These are phyloP conservation scores for Pseudocercospora eumusae DNA, from an alignment of 2,329 filamentous ascomycete species.

Conservation along the genomic window DNA sequence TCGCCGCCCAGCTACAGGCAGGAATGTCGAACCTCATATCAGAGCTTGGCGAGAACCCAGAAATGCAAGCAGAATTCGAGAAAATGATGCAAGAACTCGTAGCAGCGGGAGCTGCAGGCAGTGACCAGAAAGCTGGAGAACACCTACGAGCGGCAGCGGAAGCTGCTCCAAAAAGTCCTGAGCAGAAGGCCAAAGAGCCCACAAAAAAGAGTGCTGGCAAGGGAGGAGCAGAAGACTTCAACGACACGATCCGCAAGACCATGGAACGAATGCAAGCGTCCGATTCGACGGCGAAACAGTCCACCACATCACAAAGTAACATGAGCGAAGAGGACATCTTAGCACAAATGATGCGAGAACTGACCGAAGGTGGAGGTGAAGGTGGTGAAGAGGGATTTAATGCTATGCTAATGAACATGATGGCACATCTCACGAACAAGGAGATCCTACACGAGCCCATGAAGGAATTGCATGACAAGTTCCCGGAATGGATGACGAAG, in stretches of 20 bases:
- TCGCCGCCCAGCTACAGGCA: slow-evolving; percentile 81
- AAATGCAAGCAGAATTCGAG: slow-evolving; percentile 78
- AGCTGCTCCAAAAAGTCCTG: slow-evolving; percentile 28
- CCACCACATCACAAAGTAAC: slow-evolving; percentile 61
- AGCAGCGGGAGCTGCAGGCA: slow-evolving; percentile 50
- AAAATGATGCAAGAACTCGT: slow-evolving; percentile 51
- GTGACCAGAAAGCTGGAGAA: slow-evolving; percentile 37
- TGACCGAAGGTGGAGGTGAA: slow-evolving; percentile 62
- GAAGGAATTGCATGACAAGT: slow-evolving; percentile 94
- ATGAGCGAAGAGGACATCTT: slow-evolving; percentile 73
- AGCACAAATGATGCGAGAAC: slow-evolving; percentile 87
- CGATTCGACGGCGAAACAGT: slow-evolving; percentile 79
- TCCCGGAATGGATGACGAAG: slow-evolving; percentile 81
- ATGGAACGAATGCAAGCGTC: slow-evolving; percentile 96
- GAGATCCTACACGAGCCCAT: slow-evolving; percentile 98
- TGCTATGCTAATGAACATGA: slow-evolving; percentile 95
- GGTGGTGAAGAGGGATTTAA: slow-evolving; percentile 82
- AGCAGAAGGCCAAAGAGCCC: slow-evolving; percentile 29
- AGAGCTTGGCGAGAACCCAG: slow-evolving; percentile 61
- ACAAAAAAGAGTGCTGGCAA: slow-evolving; percentile 14
- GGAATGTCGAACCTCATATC: slow-evolving; percentile 84
- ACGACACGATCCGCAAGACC: slow-evolving; percentile 87
- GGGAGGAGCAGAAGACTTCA: slow-evolving; percentile 63
- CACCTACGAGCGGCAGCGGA: slow-evolving; percentile 40
- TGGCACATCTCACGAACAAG: slow-evolving; percentile 98